Evolutionary conservation across 306 rosid species (phyloP).

Genomic region (Inga laurina): DNA sequence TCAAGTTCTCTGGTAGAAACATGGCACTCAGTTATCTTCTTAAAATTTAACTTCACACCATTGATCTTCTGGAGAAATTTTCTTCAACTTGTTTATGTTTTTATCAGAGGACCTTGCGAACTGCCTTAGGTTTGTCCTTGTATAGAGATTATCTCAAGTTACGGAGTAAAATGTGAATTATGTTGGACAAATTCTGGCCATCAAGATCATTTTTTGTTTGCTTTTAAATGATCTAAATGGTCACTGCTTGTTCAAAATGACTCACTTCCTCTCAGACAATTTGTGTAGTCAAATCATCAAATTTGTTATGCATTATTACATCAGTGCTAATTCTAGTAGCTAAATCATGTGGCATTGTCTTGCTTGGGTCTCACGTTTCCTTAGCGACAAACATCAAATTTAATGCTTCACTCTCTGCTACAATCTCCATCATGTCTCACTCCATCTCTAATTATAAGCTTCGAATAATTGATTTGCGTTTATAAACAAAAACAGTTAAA

Average conservation of each 20-base stretch:
- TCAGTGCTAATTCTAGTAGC: neutral
- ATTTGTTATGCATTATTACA: neutral
- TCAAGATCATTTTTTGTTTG: neutral
- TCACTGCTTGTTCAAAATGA: neutral
- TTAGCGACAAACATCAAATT: conserved; percentile 35
- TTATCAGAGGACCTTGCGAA: neutral
- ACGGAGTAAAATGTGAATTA: neutral
- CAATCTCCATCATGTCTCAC: conserved; percentile 24
- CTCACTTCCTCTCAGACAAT: neutral
- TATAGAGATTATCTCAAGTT: neutral
- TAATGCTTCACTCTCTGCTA: neutral
- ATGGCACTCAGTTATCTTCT: neutral
- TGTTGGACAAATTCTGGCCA: neutral
- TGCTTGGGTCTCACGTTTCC: conserved; percentile 41
- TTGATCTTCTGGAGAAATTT: neutral
- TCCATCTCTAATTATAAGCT: too few relatives aligned
- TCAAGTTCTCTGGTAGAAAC: neutral
- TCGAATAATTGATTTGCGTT: too few relatives aligned
- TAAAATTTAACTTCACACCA: neutral
- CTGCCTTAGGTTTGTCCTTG: neutral
- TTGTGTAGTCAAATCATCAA: neutral
- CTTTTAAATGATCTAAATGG: neutral
- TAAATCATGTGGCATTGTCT: conserved; percentile 38
- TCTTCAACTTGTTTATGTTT: neutral
- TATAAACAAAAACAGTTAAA: too few relatives aligned